Evolutionary conservation across 148 eudicot genomes (phyloP), one percentile per base, ranked within the genome.

Genomic region (Rhododendron vialii): DNA sequence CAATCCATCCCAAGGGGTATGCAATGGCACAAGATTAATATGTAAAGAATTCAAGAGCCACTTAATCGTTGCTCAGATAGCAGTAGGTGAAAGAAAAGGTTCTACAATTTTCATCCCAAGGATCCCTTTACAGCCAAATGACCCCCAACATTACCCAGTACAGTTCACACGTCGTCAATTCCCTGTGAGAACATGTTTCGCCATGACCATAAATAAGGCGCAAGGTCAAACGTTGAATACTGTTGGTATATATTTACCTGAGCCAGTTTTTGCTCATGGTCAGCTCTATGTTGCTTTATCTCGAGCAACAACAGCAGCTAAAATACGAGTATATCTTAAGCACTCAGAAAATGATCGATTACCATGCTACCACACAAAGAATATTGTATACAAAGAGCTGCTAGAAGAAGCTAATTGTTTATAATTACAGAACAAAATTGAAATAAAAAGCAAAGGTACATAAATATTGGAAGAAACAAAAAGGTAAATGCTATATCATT

Each of bases 61-160:
- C 5, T 4, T 61, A 0, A 4, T 61, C 0, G 0, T 0, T 4
- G 67, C 28, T 17, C 6, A 7, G 0, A 22, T 24, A 17, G 28
- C 20, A 1, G 10, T 18, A 18, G 28, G 67, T 0, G 67, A 61
- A 4, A 6, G 5, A 7, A 22, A 22, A 6, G 28, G 69, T 0
- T 1, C 11, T 5, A 22, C 7, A 0, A 22, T 63, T 22, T 24
- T 63, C 1, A 24, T 63, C 6, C 69, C 69, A 1, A 22, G 28
- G 0, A 63, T 24, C 0, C 11, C 28, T 0, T 8, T 63, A 0
- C 1, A 22, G 3, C 69, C 69, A 22, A 22, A 22, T 7, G 17
- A 63, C 0, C n/a, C 28, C 1, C 69, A 63, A 0, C 69, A 22
- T 5, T 24, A 5, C 1, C 28, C 28, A 7, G 28, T 63, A 0